Evolutionary conservation across 164 flowering plant genomes (phyloP).

Genomic region (Magnolia kwangsiensis): DNA sequence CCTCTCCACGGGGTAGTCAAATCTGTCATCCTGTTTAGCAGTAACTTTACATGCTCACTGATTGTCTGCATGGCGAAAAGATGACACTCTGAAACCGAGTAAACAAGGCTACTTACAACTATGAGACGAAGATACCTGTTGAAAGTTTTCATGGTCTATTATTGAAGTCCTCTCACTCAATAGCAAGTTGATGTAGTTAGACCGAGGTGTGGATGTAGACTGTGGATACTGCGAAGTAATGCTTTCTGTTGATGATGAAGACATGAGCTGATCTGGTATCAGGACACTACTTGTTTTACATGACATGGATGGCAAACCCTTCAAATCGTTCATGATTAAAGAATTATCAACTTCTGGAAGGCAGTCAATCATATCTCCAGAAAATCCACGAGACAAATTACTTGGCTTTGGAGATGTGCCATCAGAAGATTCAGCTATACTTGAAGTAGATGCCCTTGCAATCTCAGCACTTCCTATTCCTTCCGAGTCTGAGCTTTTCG

Average conservation of each 20-base stretch:
- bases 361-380: constrained; percentile 47
- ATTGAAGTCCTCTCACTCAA: constrained; percentile 50
- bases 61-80: not conserved
- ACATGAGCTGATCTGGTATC: constrained; percentile 28
- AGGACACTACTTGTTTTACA: constrained; percentile 26
- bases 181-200: constrained; percentile 65
- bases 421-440: constrained; percentile 38
- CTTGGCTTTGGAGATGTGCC: constrained; percentile 35
- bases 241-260: constrained; percentile 61
- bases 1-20: not conserved
- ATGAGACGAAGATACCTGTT: constrained; percentile 52
- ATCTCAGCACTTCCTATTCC: constrained; percentile 45
- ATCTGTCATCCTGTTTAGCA: not conserved
- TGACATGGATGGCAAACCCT: constrained; percentile 33
- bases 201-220: constrained; percentile 71
- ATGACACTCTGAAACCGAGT: not conserved
- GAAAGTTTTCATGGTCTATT: constrained; percentile 66
- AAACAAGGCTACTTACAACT: not conserved
- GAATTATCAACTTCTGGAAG: constrained; percentile 45
- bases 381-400: constrained; percentile 26
- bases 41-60: no score
- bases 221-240: constrained; percentile 82
- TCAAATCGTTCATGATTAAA: constrained; percentile 45
- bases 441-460: constrained; percentile 34
- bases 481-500: constrained; percentile 49